Conservation (phyloP, 176 grass and related monocot genomes). For the Zizania latifolia region DNA sequence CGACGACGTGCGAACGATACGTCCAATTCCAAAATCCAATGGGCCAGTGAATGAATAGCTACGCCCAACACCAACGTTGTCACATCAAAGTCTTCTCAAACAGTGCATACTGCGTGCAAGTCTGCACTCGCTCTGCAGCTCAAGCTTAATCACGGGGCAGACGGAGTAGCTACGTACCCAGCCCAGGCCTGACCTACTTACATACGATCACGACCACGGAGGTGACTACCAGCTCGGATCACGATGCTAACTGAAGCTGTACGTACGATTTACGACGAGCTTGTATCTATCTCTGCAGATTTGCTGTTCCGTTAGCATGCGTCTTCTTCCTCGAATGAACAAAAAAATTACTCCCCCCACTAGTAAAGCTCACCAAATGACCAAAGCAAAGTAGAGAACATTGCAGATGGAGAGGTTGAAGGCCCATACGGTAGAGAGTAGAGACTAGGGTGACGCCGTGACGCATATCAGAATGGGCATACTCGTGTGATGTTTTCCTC, state of each 20-base stretch:
- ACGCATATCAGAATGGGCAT: constrained; percentile 6
- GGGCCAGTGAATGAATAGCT: background rate
- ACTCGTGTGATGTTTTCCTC: background rate
- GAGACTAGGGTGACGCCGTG: no score
- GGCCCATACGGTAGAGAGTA: constrained; percentile 15
- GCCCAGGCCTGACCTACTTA: background rate
- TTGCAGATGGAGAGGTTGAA: background rate
- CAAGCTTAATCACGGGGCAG: background rate
- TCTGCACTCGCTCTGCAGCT: background rate
- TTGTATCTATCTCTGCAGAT: background rate
- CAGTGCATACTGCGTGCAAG: background rate
- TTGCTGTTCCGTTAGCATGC: background rate
- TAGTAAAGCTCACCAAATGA: background rate
- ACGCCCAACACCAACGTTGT: background rate
- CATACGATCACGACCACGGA: constrained; percentile 12
- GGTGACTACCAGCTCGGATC: background rate
- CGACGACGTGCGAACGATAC: no score
- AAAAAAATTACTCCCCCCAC: no score
- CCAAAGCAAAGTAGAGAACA: background rate
- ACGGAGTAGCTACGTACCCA: no score
- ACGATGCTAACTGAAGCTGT: background rate
- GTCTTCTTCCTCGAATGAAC: background rate
- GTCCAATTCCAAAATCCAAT: background rate
- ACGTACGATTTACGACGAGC: background rate
- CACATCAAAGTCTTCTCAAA: background rate